phyloP scores from a whole-genome alignment of 108 stramenopile species.

The Cylindrotheca closterium region DNA sequence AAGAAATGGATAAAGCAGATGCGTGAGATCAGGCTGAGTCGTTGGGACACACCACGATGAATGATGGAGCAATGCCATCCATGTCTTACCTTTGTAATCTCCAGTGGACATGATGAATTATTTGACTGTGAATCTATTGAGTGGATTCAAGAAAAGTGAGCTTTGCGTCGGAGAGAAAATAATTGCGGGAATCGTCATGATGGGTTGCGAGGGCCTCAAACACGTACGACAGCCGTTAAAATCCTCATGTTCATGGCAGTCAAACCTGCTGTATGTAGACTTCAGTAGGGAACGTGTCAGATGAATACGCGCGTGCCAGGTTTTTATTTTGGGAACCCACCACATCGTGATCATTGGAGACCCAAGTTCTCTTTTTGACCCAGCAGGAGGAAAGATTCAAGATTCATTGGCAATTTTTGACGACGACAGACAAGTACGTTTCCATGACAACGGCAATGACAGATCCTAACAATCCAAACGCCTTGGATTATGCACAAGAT shows the following conservation, averaged over 20 bases:
- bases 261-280: neutral
- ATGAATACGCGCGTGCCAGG: neutral
- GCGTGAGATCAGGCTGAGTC: neutral
- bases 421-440: too few relatives aligned
- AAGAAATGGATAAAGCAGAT: conserved; percentile 10
- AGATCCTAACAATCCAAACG: neutral
- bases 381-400: too few relatives aligned
- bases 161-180: neutral
- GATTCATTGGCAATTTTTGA: too few relatives aligned
- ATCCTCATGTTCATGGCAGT: too few relatives aligned
- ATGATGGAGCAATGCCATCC: neutral
- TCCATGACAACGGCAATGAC: too few relatives aligned
- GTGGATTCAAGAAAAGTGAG: conserved; percentile 14
- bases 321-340: too few relatives aligned
- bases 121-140: conserved; percentile 8
- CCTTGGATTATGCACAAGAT: conserved; percentile 29
- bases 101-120: conserved; percentile 88
- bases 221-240: too few relatives aligned
- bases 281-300: conserved; percentile 2
- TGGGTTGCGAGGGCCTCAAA: neutral
- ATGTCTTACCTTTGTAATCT: conserved; percentile 88
- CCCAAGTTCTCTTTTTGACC: neutral
- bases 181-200: conserved; percentile 1
- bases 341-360: neutral
- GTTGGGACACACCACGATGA: neutral